A percentile compares a stretch with the other conserved stretches of the same genome.
Evolutionary conservation across 1,139 yeast species (phyloP).

Genomic region (Yamadazyma siamensis): DNA sequence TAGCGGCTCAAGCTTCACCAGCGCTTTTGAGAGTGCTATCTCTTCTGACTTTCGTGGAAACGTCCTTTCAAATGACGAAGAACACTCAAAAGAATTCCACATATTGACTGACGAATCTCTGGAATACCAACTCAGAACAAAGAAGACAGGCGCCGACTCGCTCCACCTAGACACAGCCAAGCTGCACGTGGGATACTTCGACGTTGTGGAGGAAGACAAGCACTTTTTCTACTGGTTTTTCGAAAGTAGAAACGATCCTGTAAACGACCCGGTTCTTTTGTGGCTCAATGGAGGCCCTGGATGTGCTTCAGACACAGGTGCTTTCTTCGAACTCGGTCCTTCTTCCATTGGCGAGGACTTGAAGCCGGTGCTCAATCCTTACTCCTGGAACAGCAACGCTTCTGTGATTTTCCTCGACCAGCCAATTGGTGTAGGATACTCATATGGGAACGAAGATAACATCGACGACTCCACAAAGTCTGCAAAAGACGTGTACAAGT

Average conservation of each 20-base stretch:
- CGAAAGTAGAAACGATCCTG: conserved; percentile 83
- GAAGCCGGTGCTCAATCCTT: conserved; percentile 67
- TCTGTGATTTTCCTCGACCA: conserved; percentile 84
- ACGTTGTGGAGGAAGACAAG: conserved; percentile 47
- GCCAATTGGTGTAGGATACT: conserved; percentile 83
- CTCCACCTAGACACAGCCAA: conserved; percentile 49
- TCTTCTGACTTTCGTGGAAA: no score
- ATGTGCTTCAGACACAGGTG: conserved; percentile 63
- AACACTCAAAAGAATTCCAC: no score
- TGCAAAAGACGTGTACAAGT: conserved; percentile 68
- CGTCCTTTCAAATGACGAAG: no score
- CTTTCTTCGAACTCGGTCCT: conserved; percentile 84
- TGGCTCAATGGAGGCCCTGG: conserved; percentile 42
- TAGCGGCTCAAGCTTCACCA: no score
- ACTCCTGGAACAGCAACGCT: conserved; percentile 82
- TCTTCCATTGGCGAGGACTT: conserved; percentile 59
- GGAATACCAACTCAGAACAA: conserved; percentile 9
- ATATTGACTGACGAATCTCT: no score
- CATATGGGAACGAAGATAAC: conserved; percentile 50
- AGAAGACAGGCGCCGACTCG: conserved; percentile 7
- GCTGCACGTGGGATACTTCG: conserved; percentile 61
- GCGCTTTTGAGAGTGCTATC: no score
- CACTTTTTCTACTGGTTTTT: conserved; percentile 84
- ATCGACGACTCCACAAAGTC: conserved; percentile 63
- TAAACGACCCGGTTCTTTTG: conserved; percentile 71